These are phyloP conservation scores for Paraurostyla sp. DNA, from an alignment of 73 alveolate species.

Conservation along the genomic window DNA sequence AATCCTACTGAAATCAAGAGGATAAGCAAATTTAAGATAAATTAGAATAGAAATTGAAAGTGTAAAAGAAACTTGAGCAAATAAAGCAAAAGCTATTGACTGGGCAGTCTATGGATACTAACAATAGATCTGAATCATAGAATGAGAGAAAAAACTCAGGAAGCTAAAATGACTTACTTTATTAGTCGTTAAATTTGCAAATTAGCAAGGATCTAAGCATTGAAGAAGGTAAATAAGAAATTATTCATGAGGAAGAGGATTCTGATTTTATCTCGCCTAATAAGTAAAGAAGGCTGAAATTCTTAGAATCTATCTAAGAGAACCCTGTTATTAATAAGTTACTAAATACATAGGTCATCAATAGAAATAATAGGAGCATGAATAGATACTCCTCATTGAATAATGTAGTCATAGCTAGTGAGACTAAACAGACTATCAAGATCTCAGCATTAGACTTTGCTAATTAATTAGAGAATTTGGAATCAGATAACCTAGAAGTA, in stretches of 20 bases:
- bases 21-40: no score
- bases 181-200: background rate
- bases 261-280: background rate
- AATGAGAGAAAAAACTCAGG: no score
- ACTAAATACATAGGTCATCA: background rate
- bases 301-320: background rate
- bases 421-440: background rate
- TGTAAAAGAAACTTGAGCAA: conserved; percentile 2
- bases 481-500: background rate
- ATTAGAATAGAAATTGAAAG: background rate
- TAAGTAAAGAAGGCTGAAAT: background rate
- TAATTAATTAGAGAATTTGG: background rate
- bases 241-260: background rate
- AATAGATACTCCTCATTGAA: background rate
- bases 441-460: conserved; percentile 15
- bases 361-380: background rate
- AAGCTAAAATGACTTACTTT: background rate
- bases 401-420: background rate
- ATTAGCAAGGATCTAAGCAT: background rate
- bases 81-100: background rate
- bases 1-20: no score
- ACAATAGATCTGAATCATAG: no score
- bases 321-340: background rate
- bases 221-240: background rate
- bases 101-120: conserved; percentile 1